Conservation (phyloP, 2,329 filamentous ascomycete species). For the Ophiobolus disseminans region DNA sequence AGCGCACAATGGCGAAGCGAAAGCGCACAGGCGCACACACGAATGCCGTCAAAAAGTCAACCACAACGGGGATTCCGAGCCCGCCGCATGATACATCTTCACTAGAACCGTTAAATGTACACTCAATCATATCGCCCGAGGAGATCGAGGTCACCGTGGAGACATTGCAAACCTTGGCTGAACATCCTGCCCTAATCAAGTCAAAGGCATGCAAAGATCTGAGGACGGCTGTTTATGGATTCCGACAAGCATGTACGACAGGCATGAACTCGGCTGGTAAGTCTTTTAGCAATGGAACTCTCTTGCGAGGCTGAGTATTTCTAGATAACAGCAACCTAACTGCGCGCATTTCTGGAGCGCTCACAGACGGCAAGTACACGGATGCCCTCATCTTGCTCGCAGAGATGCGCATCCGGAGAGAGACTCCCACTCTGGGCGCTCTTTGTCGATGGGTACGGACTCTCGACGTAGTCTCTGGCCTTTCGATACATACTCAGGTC, state of each 20-base stretch:
- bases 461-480: conserved; percentile 71
- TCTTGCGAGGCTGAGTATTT: conserved; percentile 6
- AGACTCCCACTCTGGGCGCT: conserved; percentile 71
- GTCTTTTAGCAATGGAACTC: background rate
- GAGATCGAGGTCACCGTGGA: conserved; percentile 73
- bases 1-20: conserved; percentile 34
- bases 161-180: conserved; percentile 64
- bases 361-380: conserved; percentile 69
- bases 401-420: conserved; percentile 72
- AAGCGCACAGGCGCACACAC: conserved; percentile 33
- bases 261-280: conserved; percentile 65
- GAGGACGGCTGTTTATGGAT: conserved; percentile 71
- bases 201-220: conserved; percentile 72
- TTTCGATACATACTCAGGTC: conserved; percentile 62
- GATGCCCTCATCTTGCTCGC: conserved; percentile 71
- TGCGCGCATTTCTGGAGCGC: conserved; percentile 69
- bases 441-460: conserved; percentile 76
- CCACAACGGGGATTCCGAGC: conserved; percentile 29
- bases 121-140: conserved; percentile 65
- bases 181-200: conserved; percentile 70
- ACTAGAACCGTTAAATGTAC: conserved; percentile 58
- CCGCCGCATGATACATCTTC: conserved; percentile 32
- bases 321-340: conserved; percentile 68
- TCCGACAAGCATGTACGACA: conserved; percentile 72
- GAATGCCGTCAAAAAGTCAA: conserved; percentile 31